phyloP scores from a whole-genome alignment of 352 stramenopile genomes.

The Globisporangium radiosum region DNA sequence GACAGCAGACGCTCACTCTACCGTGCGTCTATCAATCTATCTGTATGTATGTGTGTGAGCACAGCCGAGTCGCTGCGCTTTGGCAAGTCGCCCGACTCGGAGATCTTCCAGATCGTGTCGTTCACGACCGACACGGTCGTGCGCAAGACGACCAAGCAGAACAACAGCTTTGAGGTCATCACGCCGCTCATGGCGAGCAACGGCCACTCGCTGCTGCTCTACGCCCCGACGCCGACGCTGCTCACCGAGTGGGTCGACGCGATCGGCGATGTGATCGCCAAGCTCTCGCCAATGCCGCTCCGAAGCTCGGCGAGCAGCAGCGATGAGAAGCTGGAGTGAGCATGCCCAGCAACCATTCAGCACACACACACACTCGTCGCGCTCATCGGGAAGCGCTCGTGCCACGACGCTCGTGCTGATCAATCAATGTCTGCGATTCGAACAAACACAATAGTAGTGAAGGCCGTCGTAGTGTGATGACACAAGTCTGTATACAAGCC shows the following conservation, averaged over 20 bases:
- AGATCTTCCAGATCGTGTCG: constrained; percentile 73
- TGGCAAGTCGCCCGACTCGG: constrained; percentile 47
- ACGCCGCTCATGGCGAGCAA: constrained; percentile 63
- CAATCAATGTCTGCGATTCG: no score
- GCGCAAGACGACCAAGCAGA: constrained; percentile 62
- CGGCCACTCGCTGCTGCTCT: constrained; percentile 60
- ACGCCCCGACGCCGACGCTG: constrained; percentile 35
- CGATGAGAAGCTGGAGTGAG: constrained; percentile 3
- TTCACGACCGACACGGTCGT: constrained; percentile 57
- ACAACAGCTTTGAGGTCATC: constrained; percentile 76
- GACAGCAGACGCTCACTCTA: background rate
- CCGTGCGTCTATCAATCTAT: background rate
- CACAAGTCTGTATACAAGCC: no score
- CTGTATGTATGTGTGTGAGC: constrained; percentile 1
- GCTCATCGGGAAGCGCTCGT: no score
- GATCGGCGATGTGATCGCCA: constrained; percentile 41
- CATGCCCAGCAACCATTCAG: no score
- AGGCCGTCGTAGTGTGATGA: no score
- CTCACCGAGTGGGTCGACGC: constrained; percentile 61
- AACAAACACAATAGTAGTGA: no score
- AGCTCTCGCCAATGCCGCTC: constrained; percentile 8
- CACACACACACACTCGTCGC: no score
- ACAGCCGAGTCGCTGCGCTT: constrained; percentile 63
- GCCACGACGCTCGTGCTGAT: no score
- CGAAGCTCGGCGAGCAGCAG: background rate